Evolutionary conservation across 495 filamentous ascomycete genomes (phyloP), one percentile per base, ranked within the genome.

Genomic region (Tuber aestivum): DNA sequence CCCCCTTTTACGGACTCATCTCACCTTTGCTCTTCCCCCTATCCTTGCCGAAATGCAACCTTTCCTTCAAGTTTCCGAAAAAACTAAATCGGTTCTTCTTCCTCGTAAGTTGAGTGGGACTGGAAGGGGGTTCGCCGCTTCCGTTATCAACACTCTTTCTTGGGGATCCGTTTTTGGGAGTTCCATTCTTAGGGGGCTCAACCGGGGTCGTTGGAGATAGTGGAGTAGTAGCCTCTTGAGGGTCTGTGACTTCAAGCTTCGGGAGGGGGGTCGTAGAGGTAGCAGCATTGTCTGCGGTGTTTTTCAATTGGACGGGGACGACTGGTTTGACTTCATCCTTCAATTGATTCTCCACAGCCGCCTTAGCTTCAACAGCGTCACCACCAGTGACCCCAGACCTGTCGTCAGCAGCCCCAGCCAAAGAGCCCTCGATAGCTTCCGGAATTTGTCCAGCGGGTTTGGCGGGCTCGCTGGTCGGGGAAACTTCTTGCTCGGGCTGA

Each of bases 291-390:
- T 61, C 69, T 40, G 40, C 72, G 42, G 70, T 72, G 35, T 75
- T 65, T 16, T 75, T 73, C 76, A 20, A 65, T 70, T 75, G 41
- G 72, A 41, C 27, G 65, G 61, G 44, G 35, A 65, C 21, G 44
- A 74, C 38, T n/a, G 73, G 73, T 35, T 70, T 70, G 27, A 76
- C 73, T 56, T 71, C 72, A 68, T 78, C 50, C 75, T 75, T 79
- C 35, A 78, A 74, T 41, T 79, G 71, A 21, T 75, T 48, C 76
- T 80, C 93, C 44, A 93, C 86, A 27, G 87, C 90, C 83, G 89
- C 89, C 89, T 97, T 97, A 83, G 94, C 92, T 74, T 89, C 87
- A 14, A 95, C 92, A 6, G 89, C 89, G 65, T 87, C 87, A 23
- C 87, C 89, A 40, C 88, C 89, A 37, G 91, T 89, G 27, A 92